A percentile compares a stretch with the other conserved stretches of the same genome.
These are phyloP conservation scores for Rhizopogon roseolus DNA, from an alignment of 768 basidiomycete genomes.

Conservation along the genomic window DNA sequence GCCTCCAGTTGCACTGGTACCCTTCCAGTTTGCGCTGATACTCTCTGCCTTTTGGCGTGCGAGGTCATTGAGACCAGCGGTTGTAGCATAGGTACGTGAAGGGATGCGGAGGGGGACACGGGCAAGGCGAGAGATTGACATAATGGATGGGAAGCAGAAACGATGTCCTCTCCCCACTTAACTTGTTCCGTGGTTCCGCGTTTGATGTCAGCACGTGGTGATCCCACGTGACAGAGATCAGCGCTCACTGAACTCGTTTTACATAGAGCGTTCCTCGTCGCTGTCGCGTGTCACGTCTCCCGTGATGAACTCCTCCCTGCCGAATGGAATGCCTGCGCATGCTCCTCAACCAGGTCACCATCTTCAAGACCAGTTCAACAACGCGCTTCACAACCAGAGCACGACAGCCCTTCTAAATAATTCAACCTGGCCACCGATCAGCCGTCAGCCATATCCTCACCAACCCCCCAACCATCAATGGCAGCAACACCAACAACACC, in stretches of 20 bases:
- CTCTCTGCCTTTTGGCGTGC: constrained; percentile 63
- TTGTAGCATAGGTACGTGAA: constrained; percentile 40
- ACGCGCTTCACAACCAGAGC: constrained; percentile 10
- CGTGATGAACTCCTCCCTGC: neutral
- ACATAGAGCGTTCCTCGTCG: neutral
- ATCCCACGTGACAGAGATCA: constrained; percentile 8
- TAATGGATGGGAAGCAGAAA: constrained; percentile 6
- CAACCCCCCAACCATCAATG: constrained; percentile 8
- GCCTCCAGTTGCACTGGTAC: constrained; percentile 81
- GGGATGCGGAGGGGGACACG: constrained; percentile 9
- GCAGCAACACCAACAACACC: constrained; percentile 30
- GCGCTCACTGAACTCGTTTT: constrained; percentile 3
- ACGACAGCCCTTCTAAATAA: neutral
- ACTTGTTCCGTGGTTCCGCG: neutral
- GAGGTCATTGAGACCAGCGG: constrained; percentile 45
- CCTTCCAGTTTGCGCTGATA: constrained; percentile 76
- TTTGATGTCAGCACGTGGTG: neutral
- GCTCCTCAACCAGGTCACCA: constrained; percentile 10
- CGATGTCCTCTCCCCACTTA: neutral
- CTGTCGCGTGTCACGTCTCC: neutral
- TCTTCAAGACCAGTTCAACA: constrained; percentile 16
- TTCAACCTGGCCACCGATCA: constrained; percentile 5
- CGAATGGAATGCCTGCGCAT: constrained; percentile 8
- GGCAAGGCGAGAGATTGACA: constrained; percentile 17
- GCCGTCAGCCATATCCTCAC: constrained; percentile 26